These are phyloP conservation scores for Chaetomium sp. DNA, from an alignment of 2,329 filamentous ascomycete species.

Conservation along the genomic window DNA sequence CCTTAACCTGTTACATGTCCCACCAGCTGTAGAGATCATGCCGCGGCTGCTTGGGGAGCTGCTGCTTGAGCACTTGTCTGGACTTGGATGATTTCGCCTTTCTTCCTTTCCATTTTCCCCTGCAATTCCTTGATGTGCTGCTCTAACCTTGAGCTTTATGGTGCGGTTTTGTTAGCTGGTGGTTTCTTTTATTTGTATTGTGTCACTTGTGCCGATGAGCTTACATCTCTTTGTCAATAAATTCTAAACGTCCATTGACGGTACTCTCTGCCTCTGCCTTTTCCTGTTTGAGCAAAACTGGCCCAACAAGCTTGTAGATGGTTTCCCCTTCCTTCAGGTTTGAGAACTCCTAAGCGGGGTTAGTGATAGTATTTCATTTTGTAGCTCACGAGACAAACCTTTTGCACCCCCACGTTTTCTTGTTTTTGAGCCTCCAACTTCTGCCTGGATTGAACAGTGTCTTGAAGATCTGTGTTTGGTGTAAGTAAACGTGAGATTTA, in stretches of 20 bases:
- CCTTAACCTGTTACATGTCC: neutral
- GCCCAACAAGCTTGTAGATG: conserved; percentile 94
- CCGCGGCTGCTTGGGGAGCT: conserved; percentile 24
- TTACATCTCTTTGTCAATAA: conserved; percentile 90
- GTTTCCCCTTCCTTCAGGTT: conserved; percentile 71
- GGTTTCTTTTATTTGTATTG: neutral
- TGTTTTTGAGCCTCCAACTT: conserved; percentile 91
- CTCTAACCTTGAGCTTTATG: conserved; percentile 36
- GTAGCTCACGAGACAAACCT: conserved; percentile 45
- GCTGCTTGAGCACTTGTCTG: conserved; percentile 45
- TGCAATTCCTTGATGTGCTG: conserved; percentile 49
- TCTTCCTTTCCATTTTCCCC: conserved; percentile 52
- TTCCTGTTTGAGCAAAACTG: conserved; percentile 90
- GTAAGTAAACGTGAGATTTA: neutral
- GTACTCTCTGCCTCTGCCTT: conserved; percentile 83
- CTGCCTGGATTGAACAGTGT: conserved; percentile 70
- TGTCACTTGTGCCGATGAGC: conserved; percentile 26
- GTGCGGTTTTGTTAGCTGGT: neutral
- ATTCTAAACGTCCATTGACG: conserved; percentile 84
- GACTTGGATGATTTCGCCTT: conserved; percentile 51
- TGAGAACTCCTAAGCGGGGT: conserved; percentile 63
- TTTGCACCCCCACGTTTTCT: conserved; percentile 83
- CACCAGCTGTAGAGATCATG: conserved; percentile 21
- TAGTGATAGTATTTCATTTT: neutral
- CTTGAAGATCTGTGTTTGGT: conserved; percentile 62